phyloP scores from a whole-genome alignment of 2,329 filamentous ascomycete species.

The Penicillium paneum region DNA sequence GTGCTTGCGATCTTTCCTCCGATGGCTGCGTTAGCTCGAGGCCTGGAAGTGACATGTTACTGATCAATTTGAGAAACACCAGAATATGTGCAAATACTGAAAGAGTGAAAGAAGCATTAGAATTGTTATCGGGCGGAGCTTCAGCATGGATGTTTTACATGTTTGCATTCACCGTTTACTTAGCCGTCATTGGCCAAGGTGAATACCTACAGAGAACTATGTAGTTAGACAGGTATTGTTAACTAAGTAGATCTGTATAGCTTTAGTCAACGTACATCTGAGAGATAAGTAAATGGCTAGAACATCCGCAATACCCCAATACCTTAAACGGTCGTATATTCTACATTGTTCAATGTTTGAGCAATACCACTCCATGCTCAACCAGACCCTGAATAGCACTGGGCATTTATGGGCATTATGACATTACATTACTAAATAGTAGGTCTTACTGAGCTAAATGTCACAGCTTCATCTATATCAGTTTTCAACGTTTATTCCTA shows the following conservation, averaged over 20 bases:
- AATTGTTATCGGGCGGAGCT: conserved; percentile 3
- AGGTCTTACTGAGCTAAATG: no score
- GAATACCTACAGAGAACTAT: background rate
- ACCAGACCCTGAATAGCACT: no score
- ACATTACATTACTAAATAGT: no score
- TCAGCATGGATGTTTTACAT: background rate
- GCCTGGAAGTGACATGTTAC: conserved; percentile 69
- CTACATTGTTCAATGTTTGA: background rate
- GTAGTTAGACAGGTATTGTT: background rate
- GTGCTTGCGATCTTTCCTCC: conserved; percentile 45
- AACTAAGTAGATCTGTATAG: no score
- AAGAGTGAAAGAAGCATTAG: background rate
- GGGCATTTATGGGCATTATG: no score
- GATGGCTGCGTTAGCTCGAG: conserved; percentile 64
- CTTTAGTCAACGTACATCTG: background rate
- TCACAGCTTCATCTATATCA: no score
- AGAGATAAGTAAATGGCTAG: background rate
- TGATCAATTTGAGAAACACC: conserved; percentile 6
- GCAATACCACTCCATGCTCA: background rate
- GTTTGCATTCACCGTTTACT: background rate
- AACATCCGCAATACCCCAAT: background rate
- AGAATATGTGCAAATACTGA: background rate
- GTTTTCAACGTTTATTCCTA: no score
- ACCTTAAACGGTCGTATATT: background rate
- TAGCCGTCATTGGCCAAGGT: background rate